Conservation (phyloP, 805 yeast genomes). For the Wickerhamomyces silvicola region DNA sequence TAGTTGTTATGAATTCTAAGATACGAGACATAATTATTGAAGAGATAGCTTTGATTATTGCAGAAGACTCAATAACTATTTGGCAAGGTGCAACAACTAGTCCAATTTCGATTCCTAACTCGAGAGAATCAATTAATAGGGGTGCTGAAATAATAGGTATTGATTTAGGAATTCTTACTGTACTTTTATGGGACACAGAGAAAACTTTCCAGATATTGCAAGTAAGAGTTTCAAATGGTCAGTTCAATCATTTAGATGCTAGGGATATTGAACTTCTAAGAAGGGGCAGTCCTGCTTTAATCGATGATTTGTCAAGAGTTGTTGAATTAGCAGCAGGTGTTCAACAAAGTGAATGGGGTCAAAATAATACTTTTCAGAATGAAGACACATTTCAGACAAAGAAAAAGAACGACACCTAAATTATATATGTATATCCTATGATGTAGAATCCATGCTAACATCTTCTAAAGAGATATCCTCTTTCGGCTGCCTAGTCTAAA, state of each 20-base stretch:
- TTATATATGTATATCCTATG: constrained; percentile 1
- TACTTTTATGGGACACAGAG: constrained; percentile 6
- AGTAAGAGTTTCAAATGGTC: not conserved
- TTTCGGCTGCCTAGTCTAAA: constrained; percentile 38
- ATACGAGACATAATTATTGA: constrained; percentile 6
- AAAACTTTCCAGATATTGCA: constrained; percentile 3
- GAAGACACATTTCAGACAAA: constrained; percentile 16
- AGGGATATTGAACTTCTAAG: constrained; percentile 11
- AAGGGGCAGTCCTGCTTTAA: constrained; percentile 13
- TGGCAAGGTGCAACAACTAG: constrained; percentile 1
- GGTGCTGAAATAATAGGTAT: constrained; percentile 5
- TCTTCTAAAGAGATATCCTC: constrained; percentile 38
- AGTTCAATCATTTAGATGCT: constrained; percentile 9
- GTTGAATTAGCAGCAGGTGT: constrained; percentile 17
- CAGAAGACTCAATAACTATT: constrained; percentile 8
- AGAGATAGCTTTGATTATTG: constrained; percentile 1
- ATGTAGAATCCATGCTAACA: constrained; percentile 7
- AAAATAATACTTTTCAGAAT: constrained; percentile 8
- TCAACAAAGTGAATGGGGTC: constrained; percentile 20
- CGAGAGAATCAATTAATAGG: not conserved
- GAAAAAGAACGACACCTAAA: constrained; percentile 2
- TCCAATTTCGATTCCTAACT: constrained; percentile 1
- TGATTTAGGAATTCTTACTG: constrained; percentile 2
- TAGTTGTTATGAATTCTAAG: constrained; percentile 6
- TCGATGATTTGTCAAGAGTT: constrained; percentile 14